Conservation (phyloP, 1,284 basidiomycete genomes). For the Melampsora larici-populina region DNA sequence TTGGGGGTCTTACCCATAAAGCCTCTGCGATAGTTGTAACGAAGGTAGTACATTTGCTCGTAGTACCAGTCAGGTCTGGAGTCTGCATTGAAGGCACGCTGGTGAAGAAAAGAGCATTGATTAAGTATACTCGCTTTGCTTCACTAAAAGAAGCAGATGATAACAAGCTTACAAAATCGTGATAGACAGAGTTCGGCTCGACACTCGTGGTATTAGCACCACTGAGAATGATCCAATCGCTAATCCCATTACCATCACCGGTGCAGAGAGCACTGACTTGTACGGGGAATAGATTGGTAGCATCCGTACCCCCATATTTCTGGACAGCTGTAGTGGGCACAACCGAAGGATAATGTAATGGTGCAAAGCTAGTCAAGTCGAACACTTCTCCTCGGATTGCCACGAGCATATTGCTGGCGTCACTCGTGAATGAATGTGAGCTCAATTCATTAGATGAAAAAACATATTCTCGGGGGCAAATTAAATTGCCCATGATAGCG, state of each 20-base stretch:
- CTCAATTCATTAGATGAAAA: slow-evolving; percentile 74
- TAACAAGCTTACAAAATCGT: slow-evolving; percentile 58
- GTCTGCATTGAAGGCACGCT: slow-evolving; percentile 64
- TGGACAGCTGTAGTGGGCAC: slow-evolving; percentile 71
- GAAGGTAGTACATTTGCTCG: slow-evolving; percentile 66
- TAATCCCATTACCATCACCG: slow-evolving; percentile 74
- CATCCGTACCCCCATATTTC: slow-evolving; percentile 75
- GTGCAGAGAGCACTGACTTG: slow-evolving; percentile 94
- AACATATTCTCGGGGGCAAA: slow-evolving; percentile 92
- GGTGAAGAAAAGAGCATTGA: slow-evolving; percentile 6
- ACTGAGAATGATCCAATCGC: slow-evolving; percentile 76
- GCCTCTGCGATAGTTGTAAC: slow-evolving; percentile 79
- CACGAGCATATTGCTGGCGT: slow-evolving; percentile 72
- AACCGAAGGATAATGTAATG: slow-evolving; percentile 56
- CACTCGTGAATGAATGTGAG: slow-evolving; percentile 65
- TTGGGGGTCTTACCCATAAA: slow-evolving; percentile 83
- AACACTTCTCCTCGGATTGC: slow-evolving; percentile 90
- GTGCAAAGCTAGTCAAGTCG: slow-evolving; percentile 60
- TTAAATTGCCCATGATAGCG: slow-evolving; percentile 77
- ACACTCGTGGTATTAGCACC: slow-evolving; percentile 70
- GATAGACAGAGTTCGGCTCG: slow-evolving; percentile 72
- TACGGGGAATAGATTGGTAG: slow-evolving; percentile 84
- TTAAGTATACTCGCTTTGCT: slow-evolving; percentile 56
- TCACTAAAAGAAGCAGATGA: not conserved
- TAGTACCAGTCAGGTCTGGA: slow-evolving; percentile 97